Evolutionary conservation across 2,329 filamentous ascomycete species (phyloP), one percentile per base, ranked within the genome.

Genomic region (Penicillium sp.): DNA sequence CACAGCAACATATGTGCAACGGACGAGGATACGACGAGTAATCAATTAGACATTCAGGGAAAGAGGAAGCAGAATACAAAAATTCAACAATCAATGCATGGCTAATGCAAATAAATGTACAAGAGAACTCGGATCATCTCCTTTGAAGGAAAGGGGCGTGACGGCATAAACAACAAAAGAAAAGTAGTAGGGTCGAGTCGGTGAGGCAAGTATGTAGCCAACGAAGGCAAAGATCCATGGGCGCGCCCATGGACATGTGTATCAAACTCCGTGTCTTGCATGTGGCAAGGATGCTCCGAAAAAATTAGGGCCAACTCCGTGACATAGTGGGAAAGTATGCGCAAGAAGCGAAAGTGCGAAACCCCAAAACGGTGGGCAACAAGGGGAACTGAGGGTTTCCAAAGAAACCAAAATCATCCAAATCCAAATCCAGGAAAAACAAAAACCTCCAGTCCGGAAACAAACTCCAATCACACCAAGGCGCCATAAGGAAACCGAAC

Each of bases 101-200:
- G 53, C 45, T 60, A 49, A 66, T 59, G 61, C 60, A 67, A 64
- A 55, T 64, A 67, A 64, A 69, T 63, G 58, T 66, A 64, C 65
- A 65, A 43, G 46, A 59, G 60, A 64, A 64, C 55, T 58, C 57
- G 56, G 45, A 59, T 46, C 22, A 45, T 44, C 58, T 57, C 51
- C 52, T 60, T 52, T 43, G 55, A 55, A 57, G 49, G 58, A 60
- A 61, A 59, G 55, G 60, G 63, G 62, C 70, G 64, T 72, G 56
- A 68, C 65, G 62, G 62, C 71, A 53, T 72, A 56, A 51, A n/a
- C 6, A 37, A 70, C 58, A 65, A 63, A 62, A 48, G 61, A 64
- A 69, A 66, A 64, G 66, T 66, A 57, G 64, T 60, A 65, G 43
- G 42, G 48, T 56, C 50, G 47, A 61, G 57, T 58, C 50, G 55